Evolutionary conservation across 495 filamentous ascomycete genomes (phyloP).

Genomic region (Delitschia confertaspora): DNA sequence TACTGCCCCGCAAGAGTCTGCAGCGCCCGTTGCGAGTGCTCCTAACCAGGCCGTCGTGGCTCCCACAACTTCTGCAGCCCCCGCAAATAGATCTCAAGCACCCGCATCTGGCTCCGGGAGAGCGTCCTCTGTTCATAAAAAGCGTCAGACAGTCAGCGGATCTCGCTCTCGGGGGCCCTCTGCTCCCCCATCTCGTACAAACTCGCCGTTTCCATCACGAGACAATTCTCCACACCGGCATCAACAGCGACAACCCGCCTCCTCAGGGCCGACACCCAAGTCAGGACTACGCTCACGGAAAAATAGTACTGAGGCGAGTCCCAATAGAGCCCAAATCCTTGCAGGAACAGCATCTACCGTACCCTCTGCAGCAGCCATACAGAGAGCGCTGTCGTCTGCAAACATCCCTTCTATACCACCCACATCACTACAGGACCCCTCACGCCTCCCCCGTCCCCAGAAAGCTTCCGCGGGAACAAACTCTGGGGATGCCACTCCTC

Average conservation of each 20-base stretch:
- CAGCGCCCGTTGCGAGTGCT: slow-evolving; percentile 20
- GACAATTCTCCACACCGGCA: slow-evolving; percentile 30
- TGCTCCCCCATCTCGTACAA: slow-evolving; percentile 26
- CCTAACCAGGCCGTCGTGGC: neutral
- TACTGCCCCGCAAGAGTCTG: slow-evolving; percentile 22
- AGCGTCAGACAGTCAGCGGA: slow-evolving; percentile 13
- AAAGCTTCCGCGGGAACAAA: slow-evolving; percentile 42
- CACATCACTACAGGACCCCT: slow-evolving; percentile 45
- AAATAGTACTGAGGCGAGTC: slow-evolving; percentile 61
- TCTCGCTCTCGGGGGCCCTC: slow-evolving; percentile 22
- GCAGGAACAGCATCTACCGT: slow-evolving; percentile 38
- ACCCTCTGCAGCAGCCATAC: slow-evolving; percentile 52
- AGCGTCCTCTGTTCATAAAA: slow-evolving; percentile 4
- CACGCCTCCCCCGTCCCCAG: slow-evolving; percentile 52
- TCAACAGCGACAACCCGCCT: slow-evolving; percentile 6
- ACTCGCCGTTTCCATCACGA: slow-evolving; percentile 33
- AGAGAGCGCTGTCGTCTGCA: slow-evolving; percentile 55
- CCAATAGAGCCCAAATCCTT: slow-evolving; percentile 46
- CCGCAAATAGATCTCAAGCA: slow-evolving; percentile 8
- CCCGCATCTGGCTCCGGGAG: slow-evolving; percentile 15
- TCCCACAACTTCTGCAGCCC: slow-evolving; percentile 1
- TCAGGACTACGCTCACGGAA: slow-evolving; percentile 51
- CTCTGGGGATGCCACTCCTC: slow-evolving; percentile 46
- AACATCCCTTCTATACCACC: slow-evolving; percentile 51
- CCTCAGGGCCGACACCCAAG: slow-evolving; percentile 18